These are phyloP conservation scores for Bipolaris gigantea DNA, from an alignment of 2,329 filamentous ascomycete genomes.

Conservation along the genomic window DNA sequence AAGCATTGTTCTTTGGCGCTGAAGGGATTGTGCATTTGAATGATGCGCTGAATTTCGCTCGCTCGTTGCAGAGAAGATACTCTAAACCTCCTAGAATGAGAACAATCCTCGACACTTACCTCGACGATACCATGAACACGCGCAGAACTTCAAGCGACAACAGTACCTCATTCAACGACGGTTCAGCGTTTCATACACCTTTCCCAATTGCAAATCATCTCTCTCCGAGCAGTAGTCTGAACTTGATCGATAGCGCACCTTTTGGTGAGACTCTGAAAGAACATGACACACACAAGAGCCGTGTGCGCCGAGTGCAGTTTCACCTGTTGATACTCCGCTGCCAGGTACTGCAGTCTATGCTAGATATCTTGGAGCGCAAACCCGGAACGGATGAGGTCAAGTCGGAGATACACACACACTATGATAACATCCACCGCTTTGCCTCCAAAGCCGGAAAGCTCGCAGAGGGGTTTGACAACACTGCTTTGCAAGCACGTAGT, in stretches of 20 bases:
- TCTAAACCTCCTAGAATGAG: not conserved
- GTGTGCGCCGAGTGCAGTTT: slow-evolving; percentile 10
- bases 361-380: slow-evolving; percentile 2
- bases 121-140: not conserved
- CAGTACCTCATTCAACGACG: not conserved
- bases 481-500: slow-evolving; percentile 17
- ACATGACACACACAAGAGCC: not conserved
- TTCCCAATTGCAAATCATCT: not conserved
- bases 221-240: not conserved
- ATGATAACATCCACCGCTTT: slow-evolving; percentile 2
- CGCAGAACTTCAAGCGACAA: not conserved
- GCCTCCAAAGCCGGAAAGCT: slow-evolving; percentile 13
- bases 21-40: too few relatives aligned
- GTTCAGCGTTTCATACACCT: not conserved
- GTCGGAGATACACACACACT: not conserved
- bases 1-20: not conserved
- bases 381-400: not conserved
- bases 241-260: not conserved
- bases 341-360: slow-evolving; percentile 9
- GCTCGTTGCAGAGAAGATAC: not conserved
- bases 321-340: slow-evolving; percentile 19
- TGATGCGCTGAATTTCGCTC: too few relatives aligned
- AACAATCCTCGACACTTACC: not conserved
- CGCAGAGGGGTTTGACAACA: slow-evolving; percentile 11
- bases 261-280: not conserved